phyloP scores from a whole-genome alignment of 345 rosid species.

The Syzygium jambos region DNA sequence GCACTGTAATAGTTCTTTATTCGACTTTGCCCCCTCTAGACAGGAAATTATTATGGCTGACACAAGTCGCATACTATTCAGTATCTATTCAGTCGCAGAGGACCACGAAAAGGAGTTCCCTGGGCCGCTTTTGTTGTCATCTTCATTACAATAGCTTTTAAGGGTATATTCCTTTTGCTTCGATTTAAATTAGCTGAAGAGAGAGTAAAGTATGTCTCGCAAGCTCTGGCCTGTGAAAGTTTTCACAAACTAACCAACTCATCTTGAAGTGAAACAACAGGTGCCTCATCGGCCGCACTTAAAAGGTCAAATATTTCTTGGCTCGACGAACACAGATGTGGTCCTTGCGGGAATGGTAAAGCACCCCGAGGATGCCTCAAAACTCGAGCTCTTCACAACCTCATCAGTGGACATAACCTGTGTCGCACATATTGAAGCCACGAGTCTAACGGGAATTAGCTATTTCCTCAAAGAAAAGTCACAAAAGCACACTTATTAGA shows the following conservation, averaged over 20 bases:
- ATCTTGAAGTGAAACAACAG: not conserved
- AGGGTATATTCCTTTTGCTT: not conserved
- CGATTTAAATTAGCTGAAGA: not conserved
- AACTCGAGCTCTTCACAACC: constrained; percentile 49
- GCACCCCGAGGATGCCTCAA: constrained; percentile 44
- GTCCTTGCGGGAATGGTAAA: constrained; percentile 58
- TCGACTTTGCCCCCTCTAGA: not conserved
- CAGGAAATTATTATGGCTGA: not conserved
- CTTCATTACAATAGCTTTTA: not conserved
- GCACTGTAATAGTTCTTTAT: not conserved
- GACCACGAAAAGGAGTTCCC: not conserved
- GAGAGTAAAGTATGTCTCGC: not conserved
- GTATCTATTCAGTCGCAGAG: not conserved
- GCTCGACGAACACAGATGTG: constrained; percentile 68
- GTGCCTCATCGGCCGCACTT: not conserved
- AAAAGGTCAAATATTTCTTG: constrained; percentile 18
- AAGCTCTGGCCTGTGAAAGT: not conserved
- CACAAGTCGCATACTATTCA: not conserved
- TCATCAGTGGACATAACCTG: constrained; percentile 61
- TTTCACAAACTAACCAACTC: not conserved
- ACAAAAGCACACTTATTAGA: not conserved
- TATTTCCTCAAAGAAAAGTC: not conserved
- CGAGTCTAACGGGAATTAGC: not conserved
- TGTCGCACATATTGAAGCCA: not conserved
- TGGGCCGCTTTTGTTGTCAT: not conserved